These are phyloP conservation scores for Blastobotrys indianensis DNA, from an alignment of 1,139 yeast genomes.

Conservation along the genomic window DNA sequence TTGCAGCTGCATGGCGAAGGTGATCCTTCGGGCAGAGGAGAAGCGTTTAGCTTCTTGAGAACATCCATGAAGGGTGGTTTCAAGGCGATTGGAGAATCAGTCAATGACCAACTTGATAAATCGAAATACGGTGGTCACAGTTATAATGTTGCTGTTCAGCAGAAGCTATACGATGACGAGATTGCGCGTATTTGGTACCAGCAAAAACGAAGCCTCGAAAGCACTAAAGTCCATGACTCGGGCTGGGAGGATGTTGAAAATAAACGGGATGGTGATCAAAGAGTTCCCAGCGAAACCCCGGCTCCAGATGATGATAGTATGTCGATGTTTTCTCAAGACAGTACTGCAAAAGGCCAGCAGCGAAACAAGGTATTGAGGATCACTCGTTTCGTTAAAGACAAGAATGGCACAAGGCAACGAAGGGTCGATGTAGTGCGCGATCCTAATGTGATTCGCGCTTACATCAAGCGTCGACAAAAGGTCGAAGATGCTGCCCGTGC, in stretches of 20 bases:
- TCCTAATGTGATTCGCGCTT: slow-evolving; percentile 82
- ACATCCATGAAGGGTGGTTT: slow-evolving; percentile 97
- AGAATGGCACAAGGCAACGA: slow-evolving; percentile 81
- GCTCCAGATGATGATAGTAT: slow-evolving; percentile 31
- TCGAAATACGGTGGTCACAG: slow-evolving; percentile 58
- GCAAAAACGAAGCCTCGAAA: slow-evolving; percentile 62
- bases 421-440: slow-evolving; percentile 73
- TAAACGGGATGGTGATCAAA: slow-evolving; percentile 36
- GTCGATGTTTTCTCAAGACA: slow-evolving; percentile 31
- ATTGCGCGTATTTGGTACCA: slow-evolving; percentile 86
- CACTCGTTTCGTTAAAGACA: slow-evolving; percentile 74
- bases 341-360: slow-evolving; percentile 21
- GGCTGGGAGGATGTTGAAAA: slow-evolving; percentile 38
- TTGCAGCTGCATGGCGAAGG: slow-evolving; percentile 94
- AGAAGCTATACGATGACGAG: slow-evolving; percentile 87
- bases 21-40: slow-evolving; percentile 89
- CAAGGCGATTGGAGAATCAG: slow-evolving; percentile 51
- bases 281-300: slow-evolving; percentile 7
- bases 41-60: slow-evolving; percentile 81
- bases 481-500: slow-evolving; percentile 66
- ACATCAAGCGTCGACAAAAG: slow-evolving; percentile 70
- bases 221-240: slow-evolving; percentile 28
- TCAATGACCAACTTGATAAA: slow-evolving; percentile 38
- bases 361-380: slow-evolving; percentile 55
- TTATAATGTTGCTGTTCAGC: slow-evolving; percentile 80